Base-by-base conservation (phyloP, 169 alveolate species). In the Eimeria maxima region DNA sequence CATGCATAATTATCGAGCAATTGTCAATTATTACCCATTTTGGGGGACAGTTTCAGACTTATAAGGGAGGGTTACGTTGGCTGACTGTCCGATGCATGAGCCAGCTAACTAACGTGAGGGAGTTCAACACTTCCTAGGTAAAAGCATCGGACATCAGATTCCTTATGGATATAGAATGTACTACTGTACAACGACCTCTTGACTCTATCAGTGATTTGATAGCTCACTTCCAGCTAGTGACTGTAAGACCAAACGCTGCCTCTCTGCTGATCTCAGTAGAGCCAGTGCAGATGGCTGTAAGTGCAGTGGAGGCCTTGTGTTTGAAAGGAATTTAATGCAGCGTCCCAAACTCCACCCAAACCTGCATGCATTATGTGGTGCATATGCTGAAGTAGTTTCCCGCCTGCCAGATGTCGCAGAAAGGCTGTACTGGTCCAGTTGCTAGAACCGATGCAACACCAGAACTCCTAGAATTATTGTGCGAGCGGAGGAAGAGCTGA, bases 251-350 rank as follows among this genome's bases (percentile, higher is more conserved):
- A 42, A 65, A 4, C 94, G 94, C 65, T 87, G 94, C 65, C 29
- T 65, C 20, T 87, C 83, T 87, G 84, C 81, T 10, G 94, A 63
- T 44, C 20, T 50, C 60, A 87, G 67, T 53, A 87, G 67, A 1
- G 45, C 84, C 42, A 65, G 7, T 0, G 94, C 78, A 24, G 33
- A 45, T 60, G 80, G n/a, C 18, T 76, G 57, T 10, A 63, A 27
- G 27, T 65, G 94, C 27, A 87, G 11, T 42, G 78, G 94, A 16
- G 94, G 94, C 83, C 84, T 87, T 87, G 69, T 71, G 94, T 33
- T 63, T 63, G 94, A 87, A 42, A 87, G 45, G 45, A 87, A 87
- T n/a, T 87, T 65, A 20, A 87, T 45, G 63, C 94, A 87, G 50
- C 71, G 83, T 24, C 16, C 84, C 10, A 18, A 55, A 24, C 55